Evolutionary conservation across 306 rosid genomes (phyloP).

Genomic region (Cucurbita moschata): DNA sequence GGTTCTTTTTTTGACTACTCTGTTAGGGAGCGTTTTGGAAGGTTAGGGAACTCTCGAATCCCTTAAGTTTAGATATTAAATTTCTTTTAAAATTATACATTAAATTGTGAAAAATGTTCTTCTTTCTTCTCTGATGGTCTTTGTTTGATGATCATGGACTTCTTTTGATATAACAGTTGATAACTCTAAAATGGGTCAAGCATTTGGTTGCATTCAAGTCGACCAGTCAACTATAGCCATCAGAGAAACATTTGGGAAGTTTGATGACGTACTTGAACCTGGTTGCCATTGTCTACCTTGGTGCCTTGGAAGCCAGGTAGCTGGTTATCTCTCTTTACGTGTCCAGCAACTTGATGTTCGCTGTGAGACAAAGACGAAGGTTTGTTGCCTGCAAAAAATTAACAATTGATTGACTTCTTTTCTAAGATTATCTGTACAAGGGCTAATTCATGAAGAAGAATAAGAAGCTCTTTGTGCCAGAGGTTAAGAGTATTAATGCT

Average conservation of each 20-base stretch:
- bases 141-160: neutral
- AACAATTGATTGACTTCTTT: neutral
- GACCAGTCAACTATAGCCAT: slow-evolving; percentile 41
- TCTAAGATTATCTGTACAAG: neutral
- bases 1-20: too few species aligned
- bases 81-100: too few species aligned
- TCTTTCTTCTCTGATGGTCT: neutral
- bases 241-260: slow-evolving; percentile 45
- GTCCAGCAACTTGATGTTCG: slow-evolving; percentile 49
- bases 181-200: slow-evolving; percentile 32
- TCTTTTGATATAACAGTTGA: neutral
- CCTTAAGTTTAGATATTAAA: too few species aligned
- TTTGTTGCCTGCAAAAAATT: slow-evolving; percentile 3
- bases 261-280: slow-evolving; percentile 33
- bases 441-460: neutral
- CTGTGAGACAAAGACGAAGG: slow-evolving; percentile 49
- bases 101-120: too few species aligned
- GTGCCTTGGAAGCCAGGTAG: slow-evolving; percentile 28
- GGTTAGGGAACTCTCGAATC: too few species aligned
- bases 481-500: neutral
- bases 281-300: slow-evolving; percentile 51
- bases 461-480: neutral
- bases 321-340: slow-evolving; percentile 39
- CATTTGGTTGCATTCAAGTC: slow-evolving; percentile 36
- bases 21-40: too few species aligned